Conservation (phyloP, 148 eudicot species). For the Rheum nobile region DNA sequence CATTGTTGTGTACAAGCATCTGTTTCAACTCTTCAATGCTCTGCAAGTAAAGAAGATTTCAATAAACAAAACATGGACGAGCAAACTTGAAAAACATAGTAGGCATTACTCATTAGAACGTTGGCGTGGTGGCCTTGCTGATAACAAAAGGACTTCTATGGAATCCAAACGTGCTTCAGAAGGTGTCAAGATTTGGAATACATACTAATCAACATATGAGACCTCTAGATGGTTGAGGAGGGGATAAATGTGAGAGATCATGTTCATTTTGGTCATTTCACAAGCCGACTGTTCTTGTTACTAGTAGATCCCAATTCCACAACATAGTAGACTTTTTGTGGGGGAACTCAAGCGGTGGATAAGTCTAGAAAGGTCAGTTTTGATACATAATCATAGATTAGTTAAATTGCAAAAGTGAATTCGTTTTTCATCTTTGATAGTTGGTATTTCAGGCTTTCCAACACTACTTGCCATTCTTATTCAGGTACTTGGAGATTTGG, state of each 20-base stretch:
- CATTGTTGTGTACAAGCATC: too few relatives aligned
- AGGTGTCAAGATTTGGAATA: neutral
- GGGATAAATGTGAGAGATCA: neutral
- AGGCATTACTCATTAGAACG: too few relatives aligned
- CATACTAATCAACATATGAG: neutral
- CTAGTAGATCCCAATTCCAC: neutral
- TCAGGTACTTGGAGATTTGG: constrained; percentile 1
- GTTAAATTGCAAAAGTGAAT: neutral
- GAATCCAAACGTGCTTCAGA: neutral
- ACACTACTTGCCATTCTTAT: neutral
- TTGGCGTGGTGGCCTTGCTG: neutral
- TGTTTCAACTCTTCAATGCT: neutral
- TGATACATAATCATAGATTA: neutral
- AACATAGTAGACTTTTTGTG: constrained; percentile 14
- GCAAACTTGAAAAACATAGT: too few relatives aligned
- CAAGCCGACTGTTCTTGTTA: neutral
- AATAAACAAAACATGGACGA: neutral
- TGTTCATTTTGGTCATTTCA: neutral
- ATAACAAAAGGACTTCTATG: neutral
- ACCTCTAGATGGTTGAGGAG: neutral
- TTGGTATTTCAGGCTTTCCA: neutral
- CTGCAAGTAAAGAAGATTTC: neutral
- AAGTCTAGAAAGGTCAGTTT: constrained; percentile 40
- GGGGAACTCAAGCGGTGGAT: constrained; percentile 28
- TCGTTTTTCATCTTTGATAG: neutral